These are phyloP conservation scores for Pseudocercospora musae DNA, from an alignment of 2,329 filamentous ascomycete genomes.

Conservation along the genomic window DNA sequence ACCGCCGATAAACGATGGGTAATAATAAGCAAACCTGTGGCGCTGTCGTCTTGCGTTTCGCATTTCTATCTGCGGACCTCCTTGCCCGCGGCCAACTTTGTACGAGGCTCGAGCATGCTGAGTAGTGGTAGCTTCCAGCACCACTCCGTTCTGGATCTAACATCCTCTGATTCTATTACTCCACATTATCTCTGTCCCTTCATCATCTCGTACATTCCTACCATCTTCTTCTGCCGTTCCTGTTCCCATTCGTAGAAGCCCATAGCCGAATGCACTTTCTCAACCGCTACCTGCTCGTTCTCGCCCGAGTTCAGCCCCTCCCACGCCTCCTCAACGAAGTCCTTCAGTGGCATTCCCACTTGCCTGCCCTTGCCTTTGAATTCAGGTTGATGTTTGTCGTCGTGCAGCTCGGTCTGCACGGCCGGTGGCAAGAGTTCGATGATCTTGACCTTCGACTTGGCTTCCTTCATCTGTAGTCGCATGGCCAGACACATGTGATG, in stretches of 20 bases:
- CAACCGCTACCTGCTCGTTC: conserved; percentile 53
- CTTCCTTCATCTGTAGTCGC: conserved; percentile 49
- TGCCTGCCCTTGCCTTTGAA: conserved; percentile 41
- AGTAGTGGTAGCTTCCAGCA: not conserved
- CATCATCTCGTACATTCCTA: conserved; percentile 9
- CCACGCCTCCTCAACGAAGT: conserved; percentile 53
- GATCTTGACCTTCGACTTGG: conserved; percentile 49
- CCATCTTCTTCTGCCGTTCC: conserved; percentile 43
- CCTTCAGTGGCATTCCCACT: conserved; percentile 54
- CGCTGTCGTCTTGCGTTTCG: not conserved
- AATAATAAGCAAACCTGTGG: conserved; percentile 2
- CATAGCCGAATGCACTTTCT: conserved; percentile 43
- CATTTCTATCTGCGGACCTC: not conserved
- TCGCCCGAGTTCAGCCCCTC: conserved; percentile 42
- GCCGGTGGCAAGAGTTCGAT: conserved; percentile 55
- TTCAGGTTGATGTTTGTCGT: conserved; percentile 54
- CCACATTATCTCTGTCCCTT: not conserved
- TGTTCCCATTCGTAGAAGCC: conserved; percentile 44
- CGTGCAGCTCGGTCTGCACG: conserved; percentile 57
- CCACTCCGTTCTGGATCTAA: not conserved
- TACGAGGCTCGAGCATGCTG: not conserved
- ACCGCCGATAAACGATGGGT: not conserved
- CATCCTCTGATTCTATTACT: conserved; percentile 8
- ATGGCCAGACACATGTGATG: conserved; percentile 54
- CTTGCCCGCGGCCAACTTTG: not conserved